A percentile compares a stretch with the other conserved stretches of the same genome.
phyloP scores from a whole-genome alignment of 169 alveolate genomes.

The Plasmodium billcollinsi region DNA sequence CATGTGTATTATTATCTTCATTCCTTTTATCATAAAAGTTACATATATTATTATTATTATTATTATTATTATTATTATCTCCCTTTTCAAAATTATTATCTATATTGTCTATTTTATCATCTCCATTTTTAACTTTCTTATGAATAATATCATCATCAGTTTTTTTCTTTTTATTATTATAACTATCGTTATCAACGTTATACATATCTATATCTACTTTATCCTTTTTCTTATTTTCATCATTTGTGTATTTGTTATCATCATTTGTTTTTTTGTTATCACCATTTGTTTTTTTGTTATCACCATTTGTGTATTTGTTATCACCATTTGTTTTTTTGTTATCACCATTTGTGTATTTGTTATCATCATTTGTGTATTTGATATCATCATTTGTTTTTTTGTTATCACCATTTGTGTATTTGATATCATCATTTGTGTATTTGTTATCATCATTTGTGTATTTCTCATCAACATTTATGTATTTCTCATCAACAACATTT shows the following conservation, averaged over 20 bases:
- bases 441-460: not conserved
- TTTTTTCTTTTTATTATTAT: too few relatives aligned
- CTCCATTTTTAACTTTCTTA: too few relatives aligned
- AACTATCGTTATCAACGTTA: too few relatives aligned
- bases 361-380: not conserved
- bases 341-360: not conserved
- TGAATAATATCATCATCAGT: too few relatives aligned
- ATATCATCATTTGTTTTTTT: not conserved
- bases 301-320: not conserved
- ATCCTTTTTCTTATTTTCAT: not conserved
- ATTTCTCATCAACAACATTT: not conserved
- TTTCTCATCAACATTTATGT: not conserved
- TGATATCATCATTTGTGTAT: not conserved
- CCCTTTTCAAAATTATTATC: too few relatives aligned
- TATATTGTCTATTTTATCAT: too few relatives aligned
- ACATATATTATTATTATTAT: too few relatives aligned
- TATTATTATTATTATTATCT: too few relatives aligned
- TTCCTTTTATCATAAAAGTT: too few relatives aligned
- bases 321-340: not conserved
- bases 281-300: not conserved
- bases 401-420: too few relatives aligned
- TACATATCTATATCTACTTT: not conserved
- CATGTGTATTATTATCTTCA: too few relatives aligned
- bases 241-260: not conserved
- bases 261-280: not conserved